Evolutionary conservation across 306 rosid genomes (phyloP).

Genomic region (Ochetophila trinervis): DNA sequence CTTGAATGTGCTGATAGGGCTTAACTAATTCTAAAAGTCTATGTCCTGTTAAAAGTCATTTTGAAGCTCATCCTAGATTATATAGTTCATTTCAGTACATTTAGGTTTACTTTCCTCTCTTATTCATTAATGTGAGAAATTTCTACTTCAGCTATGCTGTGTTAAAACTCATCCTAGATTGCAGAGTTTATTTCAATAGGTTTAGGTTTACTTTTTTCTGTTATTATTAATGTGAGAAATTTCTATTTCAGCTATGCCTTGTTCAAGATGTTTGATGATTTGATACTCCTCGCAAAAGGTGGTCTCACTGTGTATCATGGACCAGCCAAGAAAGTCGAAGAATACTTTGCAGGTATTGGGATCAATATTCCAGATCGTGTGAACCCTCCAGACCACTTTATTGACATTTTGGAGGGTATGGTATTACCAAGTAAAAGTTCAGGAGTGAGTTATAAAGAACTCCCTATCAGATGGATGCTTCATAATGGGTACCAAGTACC

Average conservation of each 20-base stretch:
- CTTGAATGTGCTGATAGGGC: not conserved
- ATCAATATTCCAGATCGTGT: conserved; percentile 75
- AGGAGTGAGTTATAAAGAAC: conserved; percentile 52
- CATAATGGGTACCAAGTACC: conserved; percentile 76
- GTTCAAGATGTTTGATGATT: conserved; percentile 95
- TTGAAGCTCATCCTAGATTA: conserved; percentile 8
- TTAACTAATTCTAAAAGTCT: not conserved
- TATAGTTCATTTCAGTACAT: not conserved
- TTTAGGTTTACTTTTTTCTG: conserved; percentile 4
- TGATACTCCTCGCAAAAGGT: conserved; percentile 96
- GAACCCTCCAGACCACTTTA: conserved; percentile 90
- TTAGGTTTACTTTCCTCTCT: conserved; percentile 4
- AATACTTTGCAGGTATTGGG: conserved; percentile 76
- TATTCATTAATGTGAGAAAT: conserved; percentile 23
- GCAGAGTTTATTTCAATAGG: not conserved
- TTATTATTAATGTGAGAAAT: conserved; percentile 23
- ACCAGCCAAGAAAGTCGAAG: conserved; percentile 72
- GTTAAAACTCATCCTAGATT: conserved; percentile 10
- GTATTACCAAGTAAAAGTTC: conserved; percentile 44
- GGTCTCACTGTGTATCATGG: conserved; percentile 94
- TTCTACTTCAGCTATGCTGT: conserved; percentile 41
- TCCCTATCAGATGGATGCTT: conserved; percentile 91
- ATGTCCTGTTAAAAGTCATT: conserved; percentile 1
- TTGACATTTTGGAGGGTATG: conserved; percentile 91
- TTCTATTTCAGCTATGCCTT: conserved; percentile 51